phyloP scores from a whole-genome alignment of 78 protist genomes.

The Bigelowiella natans region DNA sequence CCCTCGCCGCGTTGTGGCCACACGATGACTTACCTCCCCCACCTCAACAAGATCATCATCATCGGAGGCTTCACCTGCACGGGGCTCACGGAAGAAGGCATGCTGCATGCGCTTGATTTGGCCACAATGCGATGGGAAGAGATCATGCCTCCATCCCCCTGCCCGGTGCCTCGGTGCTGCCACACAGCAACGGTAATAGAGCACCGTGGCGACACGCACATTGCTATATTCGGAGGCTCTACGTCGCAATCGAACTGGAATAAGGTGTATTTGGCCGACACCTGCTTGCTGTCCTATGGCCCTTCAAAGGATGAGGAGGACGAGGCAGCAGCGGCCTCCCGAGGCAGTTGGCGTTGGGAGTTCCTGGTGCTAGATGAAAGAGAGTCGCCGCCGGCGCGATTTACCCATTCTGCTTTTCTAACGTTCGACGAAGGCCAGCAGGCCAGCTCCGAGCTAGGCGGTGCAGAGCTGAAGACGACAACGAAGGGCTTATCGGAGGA shows the following conservation, averaged over 20 bases:
- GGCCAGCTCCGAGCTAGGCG: not conserved
- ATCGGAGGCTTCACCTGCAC: not conserved
- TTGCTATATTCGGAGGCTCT: not conserved
- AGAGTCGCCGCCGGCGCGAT: not conserved
- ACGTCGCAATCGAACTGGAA: not conserved
- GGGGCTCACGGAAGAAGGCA: not conserved
- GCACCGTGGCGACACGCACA: not conserved
- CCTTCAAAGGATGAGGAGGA: too few relatives aligned
- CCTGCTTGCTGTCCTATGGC: not conserved
- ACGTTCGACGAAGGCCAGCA: not conserved
- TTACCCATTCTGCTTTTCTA: not conserved
- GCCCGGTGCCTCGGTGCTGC: not conserved
- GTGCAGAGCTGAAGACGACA: not conserved
- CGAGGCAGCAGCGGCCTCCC: not conserved
- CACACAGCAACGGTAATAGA: not conserved
- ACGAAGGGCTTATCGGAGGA: not conserved
- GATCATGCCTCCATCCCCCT: not conserved
- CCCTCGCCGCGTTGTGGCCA: not conserved
- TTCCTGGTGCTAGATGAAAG: not conserved
- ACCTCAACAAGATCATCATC: not conserved
- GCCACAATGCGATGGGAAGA: not conserved
- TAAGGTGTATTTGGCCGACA: not conserved
- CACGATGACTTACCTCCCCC: not conserved
- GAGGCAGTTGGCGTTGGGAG: not conserved
- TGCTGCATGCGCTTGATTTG: not conserved